Evolutionary conservation across 1,139 yeast genomes (phyloP).

Genomic region (Barnettozyma hawaiiensis): DNA sequence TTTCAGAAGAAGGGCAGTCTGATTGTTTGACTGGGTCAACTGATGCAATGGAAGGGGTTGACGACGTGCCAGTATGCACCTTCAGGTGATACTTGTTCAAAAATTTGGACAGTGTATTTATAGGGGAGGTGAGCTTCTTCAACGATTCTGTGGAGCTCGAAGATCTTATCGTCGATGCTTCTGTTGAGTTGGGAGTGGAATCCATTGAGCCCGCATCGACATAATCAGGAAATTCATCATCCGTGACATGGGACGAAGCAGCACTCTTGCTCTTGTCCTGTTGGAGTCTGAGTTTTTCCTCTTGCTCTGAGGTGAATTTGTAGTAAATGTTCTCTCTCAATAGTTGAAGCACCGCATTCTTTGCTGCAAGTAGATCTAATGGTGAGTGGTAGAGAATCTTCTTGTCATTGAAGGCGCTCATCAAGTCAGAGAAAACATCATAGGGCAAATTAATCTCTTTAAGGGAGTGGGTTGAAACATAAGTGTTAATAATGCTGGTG

Average conservation of each 20-base stretch:
- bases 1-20: neutral
- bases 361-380: slow-evolving; percentile 35
- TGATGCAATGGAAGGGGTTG: slow-evolving; percentile 9
- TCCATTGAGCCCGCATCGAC: neutral
- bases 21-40: neutral
- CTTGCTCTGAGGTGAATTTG: slow-evolving; percentile 22
- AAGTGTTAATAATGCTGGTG: slow-evolving; percentile 27
- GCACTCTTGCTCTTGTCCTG: neutral
- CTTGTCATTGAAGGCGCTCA: slow-evolving; percentile 27
- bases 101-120: slow-evolving; percentile 12
- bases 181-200: neutral
- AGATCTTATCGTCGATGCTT: neutral
- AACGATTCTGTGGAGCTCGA: slow-evolving; percentile 1
- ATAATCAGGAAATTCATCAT: neutral
- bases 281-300: slow-evolving; percentile 16
- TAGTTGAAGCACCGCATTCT: slow-evolving; percentile 38
- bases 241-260: neutral
- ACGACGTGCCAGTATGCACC: slow-evolving; percentile 9
- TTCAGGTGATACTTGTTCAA: slow-evolving; percentile 17
- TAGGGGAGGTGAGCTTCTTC: slow-evolving; percentile 7
- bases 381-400: slow-evolving; percentile 36
- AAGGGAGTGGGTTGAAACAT: slow-evolving; percentile 34
- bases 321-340: slow-evolving; percentile 42
- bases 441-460: slow-evolving; percentile 42
- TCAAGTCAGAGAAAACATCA: slow-evolving; percentile 31